A percentile compares a stretch with the other conserved stretches of the same genome.
Conservation (phyloP, 1,284 basidiomycete species). For the Ustilago nuda region DNA sequence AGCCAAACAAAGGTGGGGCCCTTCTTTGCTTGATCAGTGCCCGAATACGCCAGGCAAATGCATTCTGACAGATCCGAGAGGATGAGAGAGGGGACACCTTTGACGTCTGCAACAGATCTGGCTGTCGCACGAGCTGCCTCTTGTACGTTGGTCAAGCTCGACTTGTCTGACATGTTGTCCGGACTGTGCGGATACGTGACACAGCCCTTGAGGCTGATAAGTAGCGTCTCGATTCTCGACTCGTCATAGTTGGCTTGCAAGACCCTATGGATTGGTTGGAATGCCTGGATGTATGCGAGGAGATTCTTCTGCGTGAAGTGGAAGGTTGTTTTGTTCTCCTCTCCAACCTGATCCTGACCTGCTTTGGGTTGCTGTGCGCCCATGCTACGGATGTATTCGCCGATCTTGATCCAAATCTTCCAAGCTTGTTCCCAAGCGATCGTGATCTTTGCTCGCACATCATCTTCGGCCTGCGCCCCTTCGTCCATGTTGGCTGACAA, state of each 20-base stretch:
- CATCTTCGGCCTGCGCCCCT: slow-evolving; percentile 2
- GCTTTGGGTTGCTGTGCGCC: slow-evolving; percentile 7
- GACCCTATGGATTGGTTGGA: slow-evolving; percentile 70
- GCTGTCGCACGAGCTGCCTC: slow-evolving; percentile 79
- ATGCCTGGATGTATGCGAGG: slow-evolving; percentile 80
- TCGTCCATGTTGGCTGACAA: slow-evolving; percentile 43
- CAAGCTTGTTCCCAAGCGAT: slow-evolving; percentile 35
- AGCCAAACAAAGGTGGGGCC: slow-evolving; percentile 87
- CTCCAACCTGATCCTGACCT: neutral
- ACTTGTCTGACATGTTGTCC: slow-evolving; percentile 88
- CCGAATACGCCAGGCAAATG: slow-evolving; percentile 80
- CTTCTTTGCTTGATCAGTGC: slow-evolving; percentile 54
- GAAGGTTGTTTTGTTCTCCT: slow-evolving; percentile 5
- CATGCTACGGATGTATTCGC: slow-evolving; percentile 18
- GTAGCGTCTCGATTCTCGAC: slow-evolving; percentile 76
- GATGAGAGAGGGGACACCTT: slow-evolving; percentile 78
- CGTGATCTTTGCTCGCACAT: slow-evolving; percentile 13
- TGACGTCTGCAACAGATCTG: slow-evolving; percentile 73
- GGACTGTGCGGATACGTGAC: slow-evolving; percentile 84
- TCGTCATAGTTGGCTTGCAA: slow-evolving; percentile 70
- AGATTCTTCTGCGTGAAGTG: slow-evolving; percentile 89
- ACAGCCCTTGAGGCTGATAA: slow-evolving; percentile 82
- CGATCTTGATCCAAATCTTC: slow-evolving; percentile 35
- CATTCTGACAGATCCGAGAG: slow-evolving; percentile 87
- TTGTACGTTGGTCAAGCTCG: slow-evolving; percentile 83